phyloP scores from a whole-genome alignment of 2,329 filamentous ascomycete genomes.

The Ophioceras dolichostomum region DNA sequence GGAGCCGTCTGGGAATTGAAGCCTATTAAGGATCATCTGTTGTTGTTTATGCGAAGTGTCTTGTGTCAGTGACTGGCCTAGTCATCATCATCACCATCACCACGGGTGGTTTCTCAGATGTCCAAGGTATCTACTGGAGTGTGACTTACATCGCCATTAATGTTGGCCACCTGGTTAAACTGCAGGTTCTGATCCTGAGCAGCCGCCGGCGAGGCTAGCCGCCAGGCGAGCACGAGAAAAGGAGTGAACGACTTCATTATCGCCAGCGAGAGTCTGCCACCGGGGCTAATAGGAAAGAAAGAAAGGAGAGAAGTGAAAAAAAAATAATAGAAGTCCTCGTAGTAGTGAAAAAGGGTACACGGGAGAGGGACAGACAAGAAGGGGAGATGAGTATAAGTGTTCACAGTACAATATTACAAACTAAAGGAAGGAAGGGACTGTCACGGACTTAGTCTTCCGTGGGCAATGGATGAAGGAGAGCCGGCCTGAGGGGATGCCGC shows the following conservation, averaged over 20 bases:
- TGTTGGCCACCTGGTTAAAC: conserved; percentile 2
- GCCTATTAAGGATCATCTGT: conserved; percentile 2
- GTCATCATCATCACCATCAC: too few relatives aligned
- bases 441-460: background rate
- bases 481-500: conserved; percentile 1
- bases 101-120: too few relatives aligned
- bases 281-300: background rate
- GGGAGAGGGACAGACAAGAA: background rate
- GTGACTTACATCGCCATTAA: conserved; percentile 2
- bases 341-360: too few relatives aligned
- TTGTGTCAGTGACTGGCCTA: background rate
- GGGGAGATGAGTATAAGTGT: too few relatives aligned
- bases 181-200: conserved; percentile 1
- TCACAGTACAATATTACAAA: too few relatives aligned
- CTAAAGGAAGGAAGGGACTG: background rate
- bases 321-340: too few relatives aligned
- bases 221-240: background rate
- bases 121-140: too few relatives aligned
- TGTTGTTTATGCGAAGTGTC: background rate
- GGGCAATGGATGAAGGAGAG: background rate
- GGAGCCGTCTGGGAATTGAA: background rate
- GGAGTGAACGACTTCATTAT: background rate
- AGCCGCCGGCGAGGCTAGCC: background rate
- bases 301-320: background rate
- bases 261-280: conserved; percentile 1